A percentile compares a stretch with the other conserved stretches of the same genome.
Conservation (phyloP, 768 basidiomycete genomes). For the Mycena galopus region DNA sequence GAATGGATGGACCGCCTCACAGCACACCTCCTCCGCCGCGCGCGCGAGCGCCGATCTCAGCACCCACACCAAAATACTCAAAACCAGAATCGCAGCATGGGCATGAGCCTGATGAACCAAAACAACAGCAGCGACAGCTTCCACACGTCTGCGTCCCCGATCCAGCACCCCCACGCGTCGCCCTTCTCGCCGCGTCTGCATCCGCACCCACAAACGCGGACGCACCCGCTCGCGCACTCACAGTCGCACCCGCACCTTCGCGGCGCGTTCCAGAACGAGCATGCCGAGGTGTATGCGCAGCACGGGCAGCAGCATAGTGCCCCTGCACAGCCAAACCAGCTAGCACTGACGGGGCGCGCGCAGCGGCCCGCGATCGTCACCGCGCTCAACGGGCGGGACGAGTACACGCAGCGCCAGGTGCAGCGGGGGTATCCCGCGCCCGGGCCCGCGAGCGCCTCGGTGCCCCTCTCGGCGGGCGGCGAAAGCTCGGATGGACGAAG, state of each 20-base stretch:
- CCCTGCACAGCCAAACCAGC: too few species aligned
- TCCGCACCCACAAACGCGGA: neutral
- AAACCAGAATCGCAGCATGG: neutral
- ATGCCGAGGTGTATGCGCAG: neutral
- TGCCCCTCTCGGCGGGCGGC: neutral
- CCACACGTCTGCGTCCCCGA: neutral
- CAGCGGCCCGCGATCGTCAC: constrained; percentile 31
- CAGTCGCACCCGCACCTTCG: neutral
- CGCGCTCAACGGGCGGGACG: neutral
- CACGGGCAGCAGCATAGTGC: neutral
- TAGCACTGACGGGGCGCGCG: constrained; percentile 1
- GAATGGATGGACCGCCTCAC: constrained; percentile 87
- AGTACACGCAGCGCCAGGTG: neutral
- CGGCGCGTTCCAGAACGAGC: neutral
- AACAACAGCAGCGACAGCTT: neutral
- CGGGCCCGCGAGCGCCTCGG: constrained; percentile 21
- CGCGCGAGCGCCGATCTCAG: constrained; percentile 30
- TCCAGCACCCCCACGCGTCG: neutral
- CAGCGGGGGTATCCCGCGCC: neutral
- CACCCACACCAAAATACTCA: constrained; percentile 8
- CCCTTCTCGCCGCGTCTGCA: too few species aligned
- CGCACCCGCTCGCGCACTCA: neutral
- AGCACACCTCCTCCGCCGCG: constrained; percentile 50
- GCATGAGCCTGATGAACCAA: neutral
- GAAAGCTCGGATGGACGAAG: constrained; percentile 14